Base-by-base conservation (phyloP, 495 filamentous ascomycete species). In the Daldinia grandis region DNA sequence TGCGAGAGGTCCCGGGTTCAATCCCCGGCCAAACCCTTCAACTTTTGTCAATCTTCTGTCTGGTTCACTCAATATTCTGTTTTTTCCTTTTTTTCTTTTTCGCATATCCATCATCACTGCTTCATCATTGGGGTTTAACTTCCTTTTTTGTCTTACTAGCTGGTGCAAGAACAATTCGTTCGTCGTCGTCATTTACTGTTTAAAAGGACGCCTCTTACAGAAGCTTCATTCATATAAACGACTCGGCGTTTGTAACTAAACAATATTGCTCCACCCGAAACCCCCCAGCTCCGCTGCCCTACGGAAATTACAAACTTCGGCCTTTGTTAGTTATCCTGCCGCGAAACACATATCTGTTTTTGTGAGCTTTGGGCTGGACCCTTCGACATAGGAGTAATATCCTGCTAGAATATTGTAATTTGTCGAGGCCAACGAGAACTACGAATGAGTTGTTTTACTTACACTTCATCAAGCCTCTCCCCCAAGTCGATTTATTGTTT, bases 1-100 rank as follows among this genome's bases (percentile, higher is more conserved):
- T 71, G 68, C 68, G 68, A 71, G 68, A 62, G 68, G 68, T 66
- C 68, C 68, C 68, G 63, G 62, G 68, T 71, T 71, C 68, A 50
- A 71, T 49, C 47, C 68, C 62, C 63, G 68, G 68, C 51, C 30
- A 66, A 66, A 58, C 68, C 68, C 62, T 40, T 42, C 1, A 15
- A 1, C 28, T 66, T 71, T 66, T 59, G 17, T 10, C 21, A 14
- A 35, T 31, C 14, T 1, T 40, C 38, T 0, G n/a, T 40, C 6
- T 17, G 14, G 17, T 17, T 17, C 7, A 31, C 7, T 8, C 15
- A 40, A 14, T 8, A 9, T 56, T 56, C 7, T 27, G 5, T 14
- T 38, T 15, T 30, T 21, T 27, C 4, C 4, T 27, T 27, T 27
- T 27, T 27, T 21, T 25, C 27, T 25, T 25, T 50, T 50, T n/a